Conservation (phyloP, 768 basidiomycete genomes). For the Lactarius hatsudake region DNA sequence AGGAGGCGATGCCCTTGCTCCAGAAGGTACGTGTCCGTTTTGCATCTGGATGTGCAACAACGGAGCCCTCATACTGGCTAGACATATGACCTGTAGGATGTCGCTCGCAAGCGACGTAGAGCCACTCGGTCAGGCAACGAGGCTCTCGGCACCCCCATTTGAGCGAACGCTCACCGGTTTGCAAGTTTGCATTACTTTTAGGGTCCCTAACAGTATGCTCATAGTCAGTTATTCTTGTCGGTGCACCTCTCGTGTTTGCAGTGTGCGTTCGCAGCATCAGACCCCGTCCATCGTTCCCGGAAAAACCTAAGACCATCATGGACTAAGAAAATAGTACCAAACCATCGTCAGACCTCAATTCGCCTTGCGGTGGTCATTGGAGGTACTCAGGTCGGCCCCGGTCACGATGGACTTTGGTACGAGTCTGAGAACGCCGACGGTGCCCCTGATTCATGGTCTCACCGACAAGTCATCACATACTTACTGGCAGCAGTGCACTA, state of each 20-base stretch:
- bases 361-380: background rate
- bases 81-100: background rate
- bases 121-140: too few species aligned
- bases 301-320: background rate
- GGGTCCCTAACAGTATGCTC: background rate
- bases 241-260: background rate
- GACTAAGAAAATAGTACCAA: too few species aligned
- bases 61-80: background rate
- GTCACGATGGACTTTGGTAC: background rate
- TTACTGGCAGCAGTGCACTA: too few species aligned
- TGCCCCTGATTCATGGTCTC: too few species aligned
- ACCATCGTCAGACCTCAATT: background rate
- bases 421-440: background rate
- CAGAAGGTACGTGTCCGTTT: background rate
- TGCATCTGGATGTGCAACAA: background rate
- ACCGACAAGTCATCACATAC: too few species aligned
- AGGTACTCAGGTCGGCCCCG: background rate
- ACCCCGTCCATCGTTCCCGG: background rate
- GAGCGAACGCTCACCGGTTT: too few species aligned
- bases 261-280: background rate
- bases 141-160: too few species aligned
- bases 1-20: background rate
- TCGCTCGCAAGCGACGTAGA: background rate
- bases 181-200: background rate
- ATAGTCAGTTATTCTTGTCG: background rate